A percentile compares a stretch with the other conserved stretches of the same genome.
These are phyloP conservation scores for Cryptococcus depauperatus DNA, from an alignment of 1,284 basidiomycete species.

Conservation along the genomic window DNA sequence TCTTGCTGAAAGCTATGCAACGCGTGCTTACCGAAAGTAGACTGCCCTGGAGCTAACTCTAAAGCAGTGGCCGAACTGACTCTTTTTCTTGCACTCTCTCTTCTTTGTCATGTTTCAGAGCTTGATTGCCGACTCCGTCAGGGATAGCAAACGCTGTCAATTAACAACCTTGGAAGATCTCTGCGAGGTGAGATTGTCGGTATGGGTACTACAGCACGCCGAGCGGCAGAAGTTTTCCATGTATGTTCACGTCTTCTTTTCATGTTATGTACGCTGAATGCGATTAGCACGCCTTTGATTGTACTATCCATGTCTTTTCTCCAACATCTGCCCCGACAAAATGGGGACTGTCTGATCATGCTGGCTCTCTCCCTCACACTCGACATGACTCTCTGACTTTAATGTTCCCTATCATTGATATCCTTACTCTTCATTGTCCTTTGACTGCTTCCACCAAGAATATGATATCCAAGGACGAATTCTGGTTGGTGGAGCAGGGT, in stretches of 20 bases:
- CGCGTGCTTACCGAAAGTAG: conserved; percentile 1
- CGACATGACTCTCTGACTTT: conserved; percentile 4
- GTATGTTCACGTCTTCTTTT: conserved; percentile 2
- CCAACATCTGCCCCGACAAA: conserved; percentile 10
- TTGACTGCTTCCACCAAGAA: conserved; percentile 39
- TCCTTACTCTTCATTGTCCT: conserved; percentile 48
- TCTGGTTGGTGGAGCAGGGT: conserved; percentile 37
- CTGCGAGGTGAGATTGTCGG: conserved; percentile 46
- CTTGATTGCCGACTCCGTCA: conserved; percentile 45
- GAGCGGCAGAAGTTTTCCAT: conserved; percentile 12
- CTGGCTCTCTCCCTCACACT: conserved; percentile 11
- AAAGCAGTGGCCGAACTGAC: conserved; percentile 53
- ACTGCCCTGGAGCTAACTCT: conserved; percentile 14
- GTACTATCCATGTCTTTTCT: conserved; percentile 13
- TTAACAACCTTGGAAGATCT: conserved; percentile 40
- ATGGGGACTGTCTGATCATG: conserved; percentile 31
- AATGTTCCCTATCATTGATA: conserved; percentile 43
- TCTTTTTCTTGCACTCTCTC: conserved; percentile 52
- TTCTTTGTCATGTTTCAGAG: conserved; percentile 52
- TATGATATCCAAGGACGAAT: conserved; percentile 40
- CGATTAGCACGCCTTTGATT: conserved; percentile 13
- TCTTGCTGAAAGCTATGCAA: neutral
- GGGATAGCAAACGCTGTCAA: conserved; percentile 54
- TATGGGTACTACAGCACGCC: conserved; percentile 42
- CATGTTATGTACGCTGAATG: neutral